These are phyloP conservation scores for Lotus japonicus DNA, from an alignment of 306 rosid genomes.

Conservation along the genomic window DNA sequence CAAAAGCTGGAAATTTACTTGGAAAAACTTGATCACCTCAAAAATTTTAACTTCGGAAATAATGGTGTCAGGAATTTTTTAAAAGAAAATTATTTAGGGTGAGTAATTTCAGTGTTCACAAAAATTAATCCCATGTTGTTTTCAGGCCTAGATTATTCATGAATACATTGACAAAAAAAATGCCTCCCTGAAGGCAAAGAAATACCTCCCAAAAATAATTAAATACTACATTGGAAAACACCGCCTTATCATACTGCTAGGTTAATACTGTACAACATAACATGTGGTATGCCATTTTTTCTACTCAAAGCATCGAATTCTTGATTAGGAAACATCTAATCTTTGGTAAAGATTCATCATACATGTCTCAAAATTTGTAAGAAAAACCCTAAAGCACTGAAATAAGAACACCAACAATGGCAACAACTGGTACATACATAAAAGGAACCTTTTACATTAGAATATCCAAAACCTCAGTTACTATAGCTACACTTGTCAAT, in stretches of 20 bases:
- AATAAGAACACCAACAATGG: background rate
- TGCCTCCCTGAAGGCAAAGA: too few relatives aligned
- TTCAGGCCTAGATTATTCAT: too few relatives aligned
- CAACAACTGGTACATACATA: slow-evolving; percentile 11
- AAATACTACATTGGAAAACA: too few relatives aligned
- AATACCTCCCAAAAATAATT: too few relatives aligned
- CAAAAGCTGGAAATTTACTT: too few relatives aligned
- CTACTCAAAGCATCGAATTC: background rate
- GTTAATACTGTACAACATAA: background rate
- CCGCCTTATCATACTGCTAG: background rate
- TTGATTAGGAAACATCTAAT: background rate
- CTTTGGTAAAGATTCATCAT: background rate
- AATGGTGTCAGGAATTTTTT: too few relatives aligned
- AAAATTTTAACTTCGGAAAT: too few relatives aligned
- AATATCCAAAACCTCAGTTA: background rate
- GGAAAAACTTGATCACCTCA: too few relatives aligned
- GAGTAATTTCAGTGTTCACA: too few relatives aligned
- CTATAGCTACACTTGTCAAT: background rate
- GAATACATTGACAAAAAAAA: too few relatives aligned
- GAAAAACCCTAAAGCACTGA: background rate
- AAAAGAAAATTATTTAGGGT: too few relatives aligned
- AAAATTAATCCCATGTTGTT: too few relatives aligned
- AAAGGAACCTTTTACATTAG: background rate
- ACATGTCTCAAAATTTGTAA: background rate
- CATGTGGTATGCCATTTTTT: background rate